Evolutionary conservation across 345 rosid species (phyloP), one percentile per base, ranked within the genome.

Genomic region (Salix udensis): DNA sequence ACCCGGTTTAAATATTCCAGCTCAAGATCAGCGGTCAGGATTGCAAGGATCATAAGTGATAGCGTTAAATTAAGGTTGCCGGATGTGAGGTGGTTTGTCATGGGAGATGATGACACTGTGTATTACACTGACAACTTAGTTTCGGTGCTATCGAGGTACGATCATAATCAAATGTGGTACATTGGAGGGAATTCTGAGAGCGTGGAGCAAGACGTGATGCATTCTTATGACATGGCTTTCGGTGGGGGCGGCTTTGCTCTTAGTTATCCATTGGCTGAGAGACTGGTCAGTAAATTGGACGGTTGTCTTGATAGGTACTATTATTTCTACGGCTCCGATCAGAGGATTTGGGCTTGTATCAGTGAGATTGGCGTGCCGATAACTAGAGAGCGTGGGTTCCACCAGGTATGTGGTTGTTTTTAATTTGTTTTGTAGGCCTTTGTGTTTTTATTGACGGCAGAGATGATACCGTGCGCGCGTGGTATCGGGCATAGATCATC

Each of bases 31-130:
- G 98, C 95, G 24, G 92, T 89, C 7, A 85, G 98, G 77, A 86
- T 94, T 69, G 93, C 98, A 9, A 81, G 98, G 76, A 83, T 91
- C 7, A 84, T 92, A 60, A 78, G 84, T 81, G 97, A 94, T 65
- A 88, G 90, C 81, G 89, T 86, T 53, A 76, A 76, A 18, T 50
- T 88, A 30, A 77, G 74, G 50, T 66, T 83, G 62, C 89, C 89
- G 0, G 70, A 84, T 14, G 95, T 92, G 37, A 67, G 98, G 81
- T 94, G 98, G 98, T 91, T 92, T 79, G 97, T 94, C 19, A 87
- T 94, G 97, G 98, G 98, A 48, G 98, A 94, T 19, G 98, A 94
- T 39, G 98, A 91, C 55, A 90, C 97, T 48, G 91, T 94, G 78
- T 92, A 81, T 79, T 92, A 87, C 84, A 50, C 89, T 0, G 84